These are phyloP conservation scores for Fusarium euwallaceae DNA, from an alignment of 2,329 filamentous ascomycete genomes.

Conservation along the genomic window DNA sequence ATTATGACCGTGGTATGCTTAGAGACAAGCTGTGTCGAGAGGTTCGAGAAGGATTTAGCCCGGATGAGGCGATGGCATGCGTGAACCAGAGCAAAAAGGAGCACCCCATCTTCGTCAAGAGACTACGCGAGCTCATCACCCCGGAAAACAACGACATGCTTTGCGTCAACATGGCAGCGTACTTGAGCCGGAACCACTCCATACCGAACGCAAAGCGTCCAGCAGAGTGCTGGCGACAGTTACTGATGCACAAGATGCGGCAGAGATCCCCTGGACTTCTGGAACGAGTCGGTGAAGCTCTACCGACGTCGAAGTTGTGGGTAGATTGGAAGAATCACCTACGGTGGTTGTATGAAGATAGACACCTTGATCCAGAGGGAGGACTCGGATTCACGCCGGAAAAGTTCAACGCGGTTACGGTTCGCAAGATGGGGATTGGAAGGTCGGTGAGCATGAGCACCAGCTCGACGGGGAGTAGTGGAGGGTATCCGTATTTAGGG, in stretches of 20 bases:
- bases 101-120: conserved; percentile 14
- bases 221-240: conserved; percentile 20
- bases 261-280: conserved; percentile 4
- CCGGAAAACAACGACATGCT: conserved; percentile 12
- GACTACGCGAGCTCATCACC: conserved; percentile 6
- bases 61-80: conserved; percentile 11
- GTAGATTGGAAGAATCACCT: conserved; percentile 16
- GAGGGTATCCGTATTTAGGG: neutral
- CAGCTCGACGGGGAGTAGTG: conserved; percentile 16
- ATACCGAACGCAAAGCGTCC: neutral
- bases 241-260: conserved; percentile 27
- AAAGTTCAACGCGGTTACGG: conserved; percentile 17
- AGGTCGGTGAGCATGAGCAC: conserved; percentile 25
- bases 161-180: conserved; percentile 22
- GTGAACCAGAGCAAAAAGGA: conserved; percentile 24
- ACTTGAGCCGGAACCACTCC: conserved; percentile 2
- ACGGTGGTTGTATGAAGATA: conserved; percentile 10
- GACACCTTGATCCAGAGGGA: conserved; percentile 21
- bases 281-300: conserved; percentile 9
- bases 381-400: conserved; percentile 26
- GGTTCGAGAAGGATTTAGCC: conserved; percentile 7
- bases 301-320: conserved; percentile 13
- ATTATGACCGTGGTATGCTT: conserved; percentile 10
- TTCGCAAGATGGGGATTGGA: conserved; percentile 20
- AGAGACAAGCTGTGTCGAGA: conserved; percentile 14